Evolutionary conservation across 2,329 filamentous ascomycete genomes (phyloP).

Genomic region (Pseudogymnoascus sp.): DNA sequence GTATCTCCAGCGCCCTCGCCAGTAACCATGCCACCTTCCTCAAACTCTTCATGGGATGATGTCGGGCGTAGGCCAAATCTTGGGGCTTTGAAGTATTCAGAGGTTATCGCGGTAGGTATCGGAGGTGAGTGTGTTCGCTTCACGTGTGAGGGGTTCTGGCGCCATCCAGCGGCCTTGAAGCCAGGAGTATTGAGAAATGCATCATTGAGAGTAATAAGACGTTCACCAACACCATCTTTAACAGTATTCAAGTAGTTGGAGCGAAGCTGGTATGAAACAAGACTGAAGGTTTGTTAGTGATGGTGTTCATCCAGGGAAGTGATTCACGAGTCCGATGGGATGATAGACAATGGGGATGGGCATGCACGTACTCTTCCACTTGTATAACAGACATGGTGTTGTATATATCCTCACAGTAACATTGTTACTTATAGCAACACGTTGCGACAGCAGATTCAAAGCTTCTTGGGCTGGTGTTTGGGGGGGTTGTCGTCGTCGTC

Average conservation of each 20-base stretch:
- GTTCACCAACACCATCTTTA: constrained; percentile 76
- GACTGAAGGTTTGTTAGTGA: constrained; percentile 37
- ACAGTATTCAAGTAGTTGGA: constrained; percentile 73
- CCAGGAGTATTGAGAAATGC: constrained; percentile 69
- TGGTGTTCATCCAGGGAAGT: background rate
- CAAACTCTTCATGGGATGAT: constrained; percentile 61
- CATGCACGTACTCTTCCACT: constrained; percentile 28
- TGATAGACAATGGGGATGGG: background rate
- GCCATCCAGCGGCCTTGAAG: constrained; percentile 78
- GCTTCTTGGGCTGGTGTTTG: background rate
- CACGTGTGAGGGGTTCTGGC: constrained; percentile 62
- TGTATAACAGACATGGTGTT: constrained; percentile 30
- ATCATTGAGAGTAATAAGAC: constrained; percentile 73
- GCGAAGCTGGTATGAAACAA: constrained; percentile 75
- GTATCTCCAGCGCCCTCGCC: constrained; percentile 59
- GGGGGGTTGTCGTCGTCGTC: background rate
- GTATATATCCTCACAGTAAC: background rate
- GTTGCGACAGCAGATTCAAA: background rate
- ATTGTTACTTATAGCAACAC: constrained; percentile 6
- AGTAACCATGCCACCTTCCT: constrained; percentile 61
- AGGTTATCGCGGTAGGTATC: constrained; percentile 73
- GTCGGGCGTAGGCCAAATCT: constrained; percentile 45
- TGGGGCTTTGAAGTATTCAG: constrained; percentile 75
- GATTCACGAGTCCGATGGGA: background rate
- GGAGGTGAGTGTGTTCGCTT: constrained; percentile 81